Evolutionary conservation across 2,329 filamentous ascomycete species (phyloP), one percentile per base, ranked within the genome.

Genomic region (Penicillium sp.): DNA sequence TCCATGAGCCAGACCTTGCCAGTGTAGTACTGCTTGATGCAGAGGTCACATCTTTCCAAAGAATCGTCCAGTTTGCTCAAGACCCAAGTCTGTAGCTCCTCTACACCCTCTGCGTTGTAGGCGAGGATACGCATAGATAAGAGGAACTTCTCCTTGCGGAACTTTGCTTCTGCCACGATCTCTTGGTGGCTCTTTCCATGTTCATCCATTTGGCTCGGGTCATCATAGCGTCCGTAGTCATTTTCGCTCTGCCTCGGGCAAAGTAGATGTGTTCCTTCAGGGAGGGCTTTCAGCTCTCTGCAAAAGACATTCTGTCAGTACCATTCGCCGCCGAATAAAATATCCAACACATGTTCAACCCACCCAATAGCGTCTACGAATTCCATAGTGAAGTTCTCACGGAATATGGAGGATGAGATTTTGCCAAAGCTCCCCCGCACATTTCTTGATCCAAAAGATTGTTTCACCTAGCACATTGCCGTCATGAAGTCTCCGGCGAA

Each of bases 21-120:
- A 70, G 86, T 86, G 73, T 93, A 90, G 83, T 90, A 93, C 66
- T 87, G 87, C 61, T 87, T 82, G 53, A 90, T 87, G 70, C 90
- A 93, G 53, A 84, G 81, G 54, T 91, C 85, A 74, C 90, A 93
- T 58, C 77, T 80, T 58, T 81, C 84, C 24, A 93, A 79, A 40
- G 83, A 83, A 11, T 78, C 72, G 62, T 88, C 84, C 19, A 89
- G 79, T 19, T 83, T 81, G 5, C 75, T 68, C 54, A 79, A 82
- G 67, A 91, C 89, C 62, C 85, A 83, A 14, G 81, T 78, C 43
- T 87, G 79, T 75, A 88, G 83, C 59, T 82, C 79, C 31, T 84
- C 83, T 3, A 85, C 83, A 52, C 85, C 82, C 50, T 86, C 84
- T 50, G 84, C 81, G 56, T 83, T 83, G 61, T 90, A 86, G 18